Evolutionary conservation across 352 stramenopile genomes (phyloP), one percentile per base, ranked within the genome.

Genomic region (Phytophthora citrophthora): DNA sequence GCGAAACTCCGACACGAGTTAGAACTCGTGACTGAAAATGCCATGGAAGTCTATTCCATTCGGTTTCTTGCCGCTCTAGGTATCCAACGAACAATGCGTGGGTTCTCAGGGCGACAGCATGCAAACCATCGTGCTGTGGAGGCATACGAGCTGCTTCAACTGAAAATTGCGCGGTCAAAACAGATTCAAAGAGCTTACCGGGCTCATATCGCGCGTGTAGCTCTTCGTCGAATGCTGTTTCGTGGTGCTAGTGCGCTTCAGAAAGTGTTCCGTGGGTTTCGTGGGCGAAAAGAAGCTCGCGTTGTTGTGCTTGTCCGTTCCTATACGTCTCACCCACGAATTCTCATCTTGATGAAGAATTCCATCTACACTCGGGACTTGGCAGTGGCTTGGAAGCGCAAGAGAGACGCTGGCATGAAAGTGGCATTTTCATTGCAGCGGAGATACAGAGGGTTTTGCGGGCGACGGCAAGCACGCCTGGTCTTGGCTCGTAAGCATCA

Each of bases 331-430:
- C 27, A 65, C 9, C 83, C 83, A 9, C 58, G 70, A n/a, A 76
- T 90, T 34, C 60, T 92, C 8, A 69, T 93, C 11, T 63, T 91
- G 6, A 62, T 57, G 46, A 34, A 59, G 5, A 46, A 65, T 38
- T 79, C 79, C 24, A 85, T 94, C 39, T 94, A 81, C 70, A 84
- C 80, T 12, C 72, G 70, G 0, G 61, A 72, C 10, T 53, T 94
- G 5, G 83, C 82, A 10, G 34, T 81, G 5, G 31, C 38, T 44
- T 94, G 86, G 86, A 89, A 90, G 52, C 54, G 12, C 23, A 88
- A 86, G 27, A 80, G 75, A 12, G 80, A 91, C 61, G 72, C 79
- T 1, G 86, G 58, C 0, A 54, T 75, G 18, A 3, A 40, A 13
- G 59, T 91, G 40, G 82, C 82, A 8, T 10, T 63, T 5, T 66